Percentiles rank a stretch among this genome's conserved stretches.
These are phyloP conservation scores for Trichoderma asperellum DNA, from an alignment of 2,329 filamentous ascomycete species.

Conservation along the genomic window DNA sequence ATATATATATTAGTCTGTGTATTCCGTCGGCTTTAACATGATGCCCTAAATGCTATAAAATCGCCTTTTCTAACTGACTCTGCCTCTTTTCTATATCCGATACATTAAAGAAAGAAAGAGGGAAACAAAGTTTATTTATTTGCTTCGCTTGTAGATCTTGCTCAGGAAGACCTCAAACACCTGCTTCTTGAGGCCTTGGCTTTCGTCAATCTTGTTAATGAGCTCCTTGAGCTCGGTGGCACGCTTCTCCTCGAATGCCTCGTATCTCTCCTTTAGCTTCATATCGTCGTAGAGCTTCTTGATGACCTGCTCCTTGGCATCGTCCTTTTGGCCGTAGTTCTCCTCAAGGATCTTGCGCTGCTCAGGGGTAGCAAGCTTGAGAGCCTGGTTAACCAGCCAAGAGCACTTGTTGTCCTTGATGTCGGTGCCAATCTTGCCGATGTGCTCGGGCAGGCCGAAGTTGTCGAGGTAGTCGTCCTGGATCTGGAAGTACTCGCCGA, in stretches of 20 bases:
- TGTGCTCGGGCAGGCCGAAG: conserved; percentile 87
- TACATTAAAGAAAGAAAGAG: neutral
- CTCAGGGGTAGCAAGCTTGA: conserved; percentile 77
- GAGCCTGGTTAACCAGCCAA: conserved; percentile 95
- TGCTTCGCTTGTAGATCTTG: conserved; percentile 99
- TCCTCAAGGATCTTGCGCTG: conserved; percentile 87
- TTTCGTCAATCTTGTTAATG: conserved; percentile 84
- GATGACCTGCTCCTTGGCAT: conserved; percentile 77
- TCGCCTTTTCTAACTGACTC: neutral
- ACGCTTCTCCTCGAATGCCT: conserved; percentile 85
- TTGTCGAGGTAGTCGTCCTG: conserved; percentile 99
- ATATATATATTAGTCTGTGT: conserved; percentile 10
- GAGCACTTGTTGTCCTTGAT: conserved; percentile 99
- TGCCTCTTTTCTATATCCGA: neutral
- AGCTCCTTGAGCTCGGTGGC: conserved; percentile 75
- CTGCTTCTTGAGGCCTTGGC: conserved; percentile 82
- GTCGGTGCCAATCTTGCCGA: conserved; percentile 98
- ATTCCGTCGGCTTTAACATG: neutral
- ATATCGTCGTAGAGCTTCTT: conserved; percentile 90
- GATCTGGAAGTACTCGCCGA: conserved; percentile 98
- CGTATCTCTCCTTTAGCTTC: conserved; percentile 79
- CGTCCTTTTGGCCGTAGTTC: conserved; percentile 93
- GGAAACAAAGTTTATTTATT: conserved; percentile 56
- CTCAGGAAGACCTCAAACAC: conserved; percentile 87
- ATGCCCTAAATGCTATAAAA: neutral